Conservation (phyloP, 176 grass and related monocot species). For the Alloteropsis semialata region DNA sequence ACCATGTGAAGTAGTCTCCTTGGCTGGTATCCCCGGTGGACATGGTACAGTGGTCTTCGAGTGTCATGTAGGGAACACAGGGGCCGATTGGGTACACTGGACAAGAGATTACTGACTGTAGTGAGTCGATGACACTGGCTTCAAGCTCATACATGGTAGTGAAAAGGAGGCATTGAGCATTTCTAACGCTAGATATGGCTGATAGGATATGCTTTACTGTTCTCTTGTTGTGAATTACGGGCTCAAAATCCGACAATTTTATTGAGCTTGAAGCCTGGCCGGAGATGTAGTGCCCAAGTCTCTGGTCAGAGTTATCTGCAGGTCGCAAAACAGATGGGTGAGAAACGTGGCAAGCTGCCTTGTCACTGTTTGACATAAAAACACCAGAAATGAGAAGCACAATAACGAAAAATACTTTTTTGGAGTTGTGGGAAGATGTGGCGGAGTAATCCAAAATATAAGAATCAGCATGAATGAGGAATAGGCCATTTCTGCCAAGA, state of each 20-base stretch:
- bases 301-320: slow-evolving; percentile 33
- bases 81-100: slow-evolving; percentile 46
- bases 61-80: slow-evolving; percentile 31
- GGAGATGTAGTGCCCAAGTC: slow-evolving; percentile 32
- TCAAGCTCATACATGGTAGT: slow-evolving; percentile 58
- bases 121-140: slow-evolving; percentile 21
- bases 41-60: slow-evolving; percentile 5
- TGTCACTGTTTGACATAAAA: neutral
- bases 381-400: neutral
- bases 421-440: neutral
- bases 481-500: neutral
- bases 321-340: neutral
- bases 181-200: slow-evolving; percentile 19
- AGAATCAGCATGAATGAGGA: neutral
- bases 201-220: slow-evolving; percentile 11
- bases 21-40: slow-evolving; percentile 1
- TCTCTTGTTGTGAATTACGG: slow-evolving; percentile 29
- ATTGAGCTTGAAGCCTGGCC: slow-evolving; percentile 26
- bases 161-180: slow-evolving; percentile 47
- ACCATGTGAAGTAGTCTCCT: slow-evolving; percentile 35
- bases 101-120: slow-evolving; percentile 28
- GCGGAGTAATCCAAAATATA: neutral
- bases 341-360: slow-evolving; percentile 11
- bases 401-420: neutral
- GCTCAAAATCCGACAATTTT: slow-evolving; percentile 36